These are phyloP conservation scores for Colletotrichum australisinense DNA, from an alignment of 2,329 filamentous ascomycete genomes.

Conservation along the genomic window DNA sequence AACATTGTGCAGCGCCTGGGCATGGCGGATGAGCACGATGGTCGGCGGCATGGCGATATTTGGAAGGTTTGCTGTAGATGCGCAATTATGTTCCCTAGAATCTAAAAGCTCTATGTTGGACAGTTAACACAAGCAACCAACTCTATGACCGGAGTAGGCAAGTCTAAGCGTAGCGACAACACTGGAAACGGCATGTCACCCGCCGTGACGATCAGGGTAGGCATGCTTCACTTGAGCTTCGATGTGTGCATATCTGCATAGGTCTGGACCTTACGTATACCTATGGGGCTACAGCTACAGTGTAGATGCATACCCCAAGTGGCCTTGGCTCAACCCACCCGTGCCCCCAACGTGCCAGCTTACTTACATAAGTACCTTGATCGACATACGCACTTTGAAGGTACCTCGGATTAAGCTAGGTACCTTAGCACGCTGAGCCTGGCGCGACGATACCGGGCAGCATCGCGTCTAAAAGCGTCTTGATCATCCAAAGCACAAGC, in stretches of 20 bases:
- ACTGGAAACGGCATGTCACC: not conserved
- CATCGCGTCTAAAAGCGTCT: not conserved
- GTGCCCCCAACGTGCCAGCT: too few species aligned
- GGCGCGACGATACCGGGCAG: not conserved
- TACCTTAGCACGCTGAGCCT: not conserved
- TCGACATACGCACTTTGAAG: not conserved
- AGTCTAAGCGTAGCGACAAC: not conserved
- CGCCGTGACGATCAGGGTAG: not conserved
- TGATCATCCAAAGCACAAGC: not conserved
- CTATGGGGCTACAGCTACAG: not conserved
- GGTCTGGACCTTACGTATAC: not conserved
- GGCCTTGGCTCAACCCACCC: too few species aligned
- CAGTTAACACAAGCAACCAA: not conserved
- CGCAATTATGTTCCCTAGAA: not conserved
- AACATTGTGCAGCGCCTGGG: slow-evolving; percentile 73
- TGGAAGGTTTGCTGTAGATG: not conserved
- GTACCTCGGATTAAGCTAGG: not conserved
- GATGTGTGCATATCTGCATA: not conserved
- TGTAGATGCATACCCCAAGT: too few species aligned
- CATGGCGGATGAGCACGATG: slow-evolving; percentile 89
- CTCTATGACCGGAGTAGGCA: not conserved
- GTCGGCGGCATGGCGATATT: slow-evolving; percentile 61
- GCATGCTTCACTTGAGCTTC: not conserved
- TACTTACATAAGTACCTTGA: too few species aligned
- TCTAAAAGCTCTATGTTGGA: not conserved